Evolutionary conservation across 1,139 yeast species (phyloP), one percentile per base, ranked within the genome.

Genomic region (Pichia sp.): DNA sequence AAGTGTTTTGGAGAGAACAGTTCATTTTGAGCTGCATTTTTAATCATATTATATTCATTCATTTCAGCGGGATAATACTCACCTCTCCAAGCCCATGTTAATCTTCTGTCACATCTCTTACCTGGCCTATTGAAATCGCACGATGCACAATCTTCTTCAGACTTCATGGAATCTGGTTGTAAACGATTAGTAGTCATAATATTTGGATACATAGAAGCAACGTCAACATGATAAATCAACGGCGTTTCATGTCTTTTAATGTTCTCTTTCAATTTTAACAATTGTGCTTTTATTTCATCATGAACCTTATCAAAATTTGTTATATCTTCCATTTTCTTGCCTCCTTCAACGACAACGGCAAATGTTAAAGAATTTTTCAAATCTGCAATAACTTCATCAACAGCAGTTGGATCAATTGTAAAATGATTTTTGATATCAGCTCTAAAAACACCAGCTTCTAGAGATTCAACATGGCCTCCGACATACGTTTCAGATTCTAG

Each of bases 61-160:
- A 81, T 82, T 63, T 87, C 84, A 0, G 97, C 89, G 0, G 98
- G 98, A 56, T 74, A 85, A 59, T 75, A 94, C 60, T 94, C 98
- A 48, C 97, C 99, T 71, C 98, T 81, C 98, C 99, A 94, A 4
- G 96, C 76, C 99, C 99, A 94, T 0, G 92, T 88, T 50, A 94
- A 69, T 52, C 94, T 71, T 62, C 98, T 73, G 59, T 92, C 98
- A 71, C 99, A 94, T 15, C 74, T 77, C 60, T 92, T 92, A 3
- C 96, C 97, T 0, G 97, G 97, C 48, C 96, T 74, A 63, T 94
- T 94, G 67, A 89, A 94, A 60, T 94, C 98, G 71, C 99, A 94
- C 37, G 95, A 80, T 0, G 98, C 98, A 69, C 98, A 94, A 59
- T 89, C 96, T 58, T 88, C 88, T 62, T 92, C 98, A 0, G 85